A percentile compares a stretch with the other conserved stretches of the same genome.
phyloP scores from a whole-genome alignment of 1,284 basidiomycete genomes.

The Ustilago sp. region DNA sequence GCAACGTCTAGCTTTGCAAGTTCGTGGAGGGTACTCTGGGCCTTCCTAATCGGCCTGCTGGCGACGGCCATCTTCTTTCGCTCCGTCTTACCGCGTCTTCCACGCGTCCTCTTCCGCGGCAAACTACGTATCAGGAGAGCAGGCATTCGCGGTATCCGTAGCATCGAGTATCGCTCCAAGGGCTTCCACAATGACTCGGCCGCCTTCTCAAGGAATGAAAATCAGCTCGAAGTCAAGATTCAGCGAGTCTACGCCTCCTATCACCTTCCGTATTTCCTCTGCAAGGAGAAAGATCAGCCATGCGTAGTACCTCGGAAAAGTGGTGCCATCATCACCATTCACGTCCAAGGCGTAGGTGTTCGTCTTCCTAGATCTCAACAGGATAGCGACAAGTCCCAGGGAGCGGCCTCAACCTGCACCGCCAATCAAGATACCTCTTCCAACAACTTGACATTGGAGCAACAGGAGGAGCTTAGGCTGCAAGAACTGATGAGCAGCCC shows the following conservation, averaged over 20 bases:
- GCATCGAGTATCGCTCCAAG: constrained; percentile 60
- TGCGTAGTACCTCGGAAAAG: constrained; percentile 22
- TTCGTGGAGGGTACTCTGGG: constrained; percentile 22
- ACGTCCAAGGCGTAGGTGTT: constrained; percentile 58
- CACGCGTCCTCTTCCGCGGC: constrained; percentile 56
- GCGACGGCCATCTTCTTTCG: constrained; percentile 58
- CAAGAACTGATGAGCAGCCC: constrained; percentile 48
- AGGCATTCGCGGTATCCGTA: constrained; percentile 58
- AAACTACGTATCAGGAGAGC: constrained; percentile 51
- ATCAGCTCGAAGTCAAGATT: constrained; percentile 51
- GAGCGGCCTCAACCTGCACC: background rate
- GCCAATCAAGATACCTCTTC: background rate
- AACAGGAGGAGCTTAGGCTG: constrained; percentile 41
- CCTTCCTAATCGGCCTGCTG: constrained; percentile 33
- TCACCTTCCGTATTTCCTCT: constrained; percentile 38
- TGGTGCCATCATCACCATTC: constrained; percentile 50
- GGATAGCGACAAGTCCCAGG: background rate
- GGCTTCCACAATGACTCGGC: constrained; percentile 48
- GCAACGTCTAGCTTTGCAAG: background rate
- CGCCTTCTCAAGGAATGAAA: constrained; percentile 29
- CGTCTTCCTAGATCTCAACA: constrained; percentile 39
- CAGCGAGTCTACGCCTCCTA: constrained; percentile 50
- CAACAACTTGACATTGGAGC: constrained; percentile 19
- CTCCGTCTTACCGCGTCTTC: constrained; percentile 56
- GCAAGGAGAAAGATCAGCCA: constrained; percentile 16